phyloP scores from a whole-genome alignment of 345 rosid species.

The Aethionema arabicum region DNA sequence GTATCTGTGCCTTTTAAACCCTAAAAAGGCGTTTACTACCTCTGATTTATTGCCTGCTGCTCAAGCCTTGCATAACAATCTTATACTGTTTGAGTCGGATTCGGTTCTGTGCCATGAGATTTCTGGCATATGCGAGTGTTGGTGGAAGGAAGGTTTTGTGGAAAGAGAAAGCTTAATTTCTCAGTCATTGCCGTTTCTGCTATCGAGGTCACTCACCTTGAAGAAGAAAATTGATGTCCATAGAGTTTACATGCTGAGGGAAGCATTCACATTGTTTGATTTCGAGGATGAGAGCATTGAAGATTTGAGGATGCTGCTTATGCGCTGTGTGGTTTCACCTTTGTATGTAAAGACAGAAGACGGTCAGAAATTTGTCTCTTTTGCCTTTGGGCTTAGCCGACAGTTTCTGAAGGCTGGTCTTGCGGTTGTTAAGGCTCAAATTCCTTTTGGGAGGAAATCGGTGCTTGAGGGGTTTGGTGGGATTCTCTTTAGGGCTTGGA shows the following conservation, averaged over 20 bases:
- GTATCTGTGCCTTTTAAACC: conserved; percentile 50
- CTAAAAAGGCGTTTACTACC: conserved; percentile 46
- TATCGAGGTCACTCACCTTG: conserved; percentile 72
- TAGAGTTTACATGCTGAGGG: conserved; percentile 68
- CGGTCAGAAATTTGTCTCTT: conserved; percentile 71
- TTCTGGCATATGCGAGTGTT: conserved; percentile 68
- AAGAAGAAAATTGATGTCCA: conserved; percentile 86
- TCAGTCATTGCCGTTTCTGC: conserved; percentile 71
- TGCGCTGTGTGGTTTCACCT: conserved; percentile 79
- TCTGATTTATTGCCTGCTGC: conserved; percentile 57
- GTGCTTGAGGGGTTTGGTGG: conserved; percentile 86
- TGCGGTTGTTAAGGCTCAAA: conserved; percentile 84
- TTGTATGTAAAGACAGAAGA: conserved; percentile 76
- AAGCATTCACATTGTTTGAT: conserved; percentile 72
- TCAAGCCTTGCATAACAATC: conserved; percentile 60
- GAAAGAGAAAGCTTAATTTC: conserved; percentile 67
- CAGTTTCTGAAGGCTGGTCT: conserved; percentile 74
- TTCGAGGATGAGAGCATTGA: conserved; percentile 88
- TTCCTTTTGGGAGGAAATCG: conserved; percentile 80
- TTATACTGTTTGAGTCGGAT: conserved; percentile 72
- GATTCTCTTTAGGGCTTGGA: conserved; percentile 82
- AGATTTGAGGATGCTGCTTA: conserved; percentile 69
- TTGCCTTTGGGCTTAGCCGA: conserved; percentile 68
- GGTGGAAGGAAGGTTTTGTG: conserved; percentile 68
- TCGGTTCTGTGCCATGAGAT: conserved; percentile 55